Conservation (phyloP, 768 basidiomycete genomes). For the Naganishia vaughanmartiniae region DNA sequence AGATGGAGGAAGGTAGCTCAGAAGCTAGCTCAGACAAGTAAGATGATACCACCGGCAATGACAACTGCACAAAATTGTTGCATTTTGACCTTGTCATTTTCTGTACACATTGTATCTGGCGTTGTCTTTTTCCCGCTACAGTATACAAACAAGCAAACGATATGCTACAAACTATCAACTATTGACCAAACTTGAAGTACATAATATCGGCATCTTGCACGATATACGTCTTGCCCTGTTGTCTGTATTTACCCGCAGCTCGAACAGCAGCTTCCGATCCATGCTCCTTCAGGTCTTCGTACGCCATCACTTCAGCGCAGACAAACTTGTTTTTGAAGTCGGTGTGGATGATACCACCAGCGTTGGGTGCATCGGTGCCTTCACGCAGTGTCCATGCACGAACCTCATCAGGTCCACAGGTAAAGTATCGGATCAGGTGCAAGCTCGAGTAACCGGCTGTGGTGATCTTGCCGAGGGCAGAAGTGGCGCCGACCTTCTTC, state of each 20-base stretch:
- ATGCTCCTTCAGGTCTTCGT: slow-evolving; percentile 82
- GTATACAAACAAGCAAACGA: background rate
- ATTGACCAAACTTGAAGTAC: slow-evolving; percentile 42
- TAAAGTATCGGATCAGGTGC: slow-evolving; percentile 92
- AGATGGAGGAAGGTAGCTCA: too few species aligned
- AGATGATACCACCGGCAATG: too few species aligned
- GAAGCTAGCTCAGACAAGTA: too few species aligned
- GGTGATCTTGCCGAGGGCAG: slow-evolving; percentile 83
- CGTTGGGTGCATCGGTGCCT: slow-evolving; percentile 92
- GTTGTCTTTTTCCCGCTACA: slow-evolving; percentile 9
- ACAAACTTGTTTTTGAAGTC: slow-evolving; percentile 80
- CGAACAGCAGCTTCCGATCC: slow-evolving; percentile 89
- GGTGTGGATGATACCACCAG: slow-evolving; percentile 95
- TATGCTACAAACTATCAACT: slow-evolving; percentile 15
- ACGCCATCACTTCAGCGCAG: slow-evolving; percentile 82
- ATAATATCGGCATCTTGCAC: slow-evolving; percentile 49
- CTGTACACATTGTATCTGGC: slow-evolving; percentile 3
- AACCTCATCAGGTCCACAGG: slow-evolving; percentile 93
- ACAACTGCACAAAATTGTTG: too few species aligned
- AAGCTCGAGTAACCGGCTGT: slow-evolving; percentile 61
- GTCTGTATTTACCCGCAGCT: slow-evolving; percentile 84
- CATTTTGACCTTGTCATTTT: background rate
- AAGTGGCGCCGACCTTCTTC: slow-evolving; percentile 66
- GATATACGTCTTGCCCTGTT: slow-evolving; percentile 85
- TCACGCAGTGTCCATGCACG: slow-evolving; percentile 96